These are phyloP conservation scores for Suillus spraguei DNA, from an alignment of 768 basidiomycete genomes.

Conservation along the genomic window DNA sequence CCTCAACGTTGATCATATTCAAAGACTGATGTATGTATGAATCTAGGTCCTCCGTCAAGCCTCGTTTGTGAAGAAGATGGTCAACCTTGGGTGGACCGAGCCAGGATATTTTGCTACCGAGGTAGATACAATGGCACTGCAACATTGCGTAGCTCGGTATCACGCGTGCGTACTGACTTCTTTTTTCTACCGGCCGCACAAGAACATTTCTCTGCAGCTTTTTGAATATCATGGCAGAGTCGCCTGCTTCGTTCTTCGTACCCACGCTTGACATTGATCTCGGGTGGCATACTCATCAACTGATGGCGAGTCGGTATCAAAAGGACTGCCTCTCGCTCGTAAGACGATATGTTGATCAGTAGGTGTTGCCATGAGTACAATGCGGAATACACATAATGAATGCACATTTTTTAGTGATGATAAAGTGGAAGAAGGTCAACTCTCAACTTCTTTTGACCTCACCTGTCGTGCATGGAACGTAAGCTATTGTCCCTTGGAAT, in stretches of 20 bases:
- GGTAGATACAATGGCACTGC: conserved; percentile 44
- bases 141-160: conserved; percentile 57
- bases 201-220: conserved; percentile 34
- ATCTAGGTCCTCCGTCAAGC: conserved; percentile 54
- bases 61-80: conserved; percentile 57
- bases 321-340: conserved; percentile 40
- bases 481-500: conserved; percentile 15
- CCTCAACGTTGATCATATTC: neutral
- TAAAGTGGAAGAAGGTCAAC: conserved; percentile 48
- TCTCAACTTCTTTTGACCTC: conserved; percentile 49
- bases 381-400: neutral
- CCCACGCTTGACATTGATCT: conserved; percentile 73
- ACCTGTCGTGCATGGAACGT: conserved; percentile 55
- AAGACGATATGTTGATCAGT: conserved; percentile 57
- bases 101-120: conserved; percentile 39
- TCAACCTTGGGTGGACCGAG: conserved; percentile 51
- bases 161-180: conserved; percentile 44
- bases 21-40: neutral
- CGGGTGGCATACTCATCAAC: conserved; percentile 73
- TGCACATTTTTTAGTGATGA: conserved; percentile 42
- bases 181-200: neutral
- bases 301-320: conserved; percentile 45
- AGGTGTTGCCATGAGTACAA: conserved; percentile 19
- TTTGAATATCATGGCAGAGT: conserved; percentile 54
- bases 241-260: conserved; percentile 47